These are phyloP conservation scores for Glomus cerebriforme DNA, from an alignment of 192 early-diverging fungal genomes.

Conservation along the genomic window DNA sequence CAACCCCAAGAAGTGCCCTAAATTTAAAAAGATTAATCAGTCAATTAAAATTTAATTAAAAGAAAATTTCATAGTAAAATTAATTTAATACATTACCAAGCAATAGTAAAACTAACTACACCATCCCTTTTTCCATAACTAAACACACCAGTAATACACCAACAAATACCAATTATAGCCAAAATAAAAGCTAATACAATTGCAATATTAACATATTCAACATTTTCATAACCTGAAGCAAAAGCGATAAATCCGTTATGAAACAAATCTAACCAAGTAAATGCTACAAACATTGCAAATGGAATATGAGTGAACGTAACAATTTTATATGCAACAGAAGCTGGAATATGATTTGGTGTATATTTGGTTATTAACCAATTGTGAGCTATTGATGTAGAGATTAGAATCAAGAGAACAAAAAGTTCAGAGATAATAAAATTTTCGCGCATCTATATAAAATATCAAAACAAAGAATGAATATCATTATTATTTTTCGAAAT, in stretches of 20 bases:
- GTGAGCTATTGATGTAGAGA: slow-evolving; percentile 1
- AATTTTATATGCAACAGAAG: neutral
- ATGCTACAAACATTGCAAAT: slow-evolving; percentile 19
- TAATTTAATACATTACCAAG: slow-evolving; percentile 4
- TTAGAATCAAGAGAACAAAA: neutral
- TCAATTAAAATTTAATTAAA: neutral
- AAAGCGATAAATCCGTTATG: slow-evolving; percentile 26
- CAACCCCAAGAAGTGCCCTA: slow-evolving; percentile 15
- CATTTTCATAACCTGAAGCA: neutral
- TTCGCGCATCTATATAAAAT: neutral
- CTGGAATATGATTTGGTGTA: slow-evolving; percentile 5
- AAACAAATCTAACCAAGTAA: neutral
- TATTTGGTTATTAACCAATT: neutral
- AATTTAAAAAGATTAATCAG: neutral
- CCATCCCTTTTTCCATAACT: slow-evolving; percentile 26
- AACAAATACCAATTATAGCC: slow-evolving; percentile 5
- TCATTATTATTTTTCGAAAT: neutral
- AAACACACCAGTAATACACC: neutral
- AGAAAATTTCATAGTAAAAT: neutral
- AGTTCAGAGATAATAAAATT: neutral
- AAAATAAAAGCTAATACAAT: neutral
- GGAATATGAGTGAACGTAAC: slow-evolving; percentile 9
- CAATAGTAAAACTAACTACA: slow-evolving; percentile 23
- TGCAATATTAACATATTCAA: neutral
- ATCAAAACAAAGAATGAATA: neutral